Evolutionary conservation across 2,329 filamentous ascomycete species (phyloP).

Genomic region (Acarospora socialis): DNA sequence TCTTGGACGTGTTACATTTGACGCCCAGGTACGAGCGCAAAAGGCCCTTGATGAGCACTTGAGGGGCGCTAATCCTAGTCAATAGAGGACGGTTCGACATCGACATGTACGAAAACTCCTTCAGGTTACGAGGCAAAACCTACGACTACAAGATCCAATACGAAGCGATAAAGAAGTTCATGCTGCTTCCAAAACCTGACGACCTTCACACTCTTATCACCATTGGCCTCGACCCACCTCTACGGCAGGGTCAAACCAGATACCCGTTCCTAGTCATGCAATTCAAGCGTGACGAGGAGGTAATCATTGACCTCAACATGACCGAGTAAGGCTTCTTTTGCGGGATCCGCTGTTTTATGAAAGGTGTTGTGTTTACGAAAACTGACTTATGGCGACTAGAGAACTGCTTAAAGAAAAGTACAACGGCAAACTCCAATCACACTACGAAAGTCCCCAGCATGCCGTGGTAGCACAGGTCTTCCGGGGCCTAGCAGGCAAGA

Average conservation of each 20-base stretch:
- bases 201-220: slow-evolving; percentile 91
- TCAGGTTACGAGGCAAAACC: slow-evolving; percentile 92
- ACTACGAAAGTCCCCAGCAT: slow-evolving; percentile 88
- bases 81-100: slow-evolving; percentile 95
- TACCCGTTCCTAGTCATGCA: slow-evolving; percentile 99
- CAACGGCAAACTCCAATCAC: slow-evolving; percentile 72
- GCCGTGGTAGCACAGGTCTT: slow-evolving; percentile 93
- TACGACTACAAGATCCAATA: slow-evolving; percentile 99
- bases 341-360: neutral
- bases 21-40: slow-evolving; percentile 57
- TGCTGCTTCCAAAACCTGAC: slow-evolving; percentile 96
- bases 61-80: slow-evolving; percentile 16
- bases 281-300: slow-evolving; percentile 94
- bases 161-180: slow-evolving; percentile 95
- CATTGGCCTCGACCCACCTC: slow-evolving; percentile 82
- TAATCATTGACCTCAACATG: slow-evolving; percentile 91
- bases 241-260: slow-evolving; percentile 91
- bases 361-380: neutral
- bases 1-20: slow-evolving; percentile 90
- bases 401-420: slow-evolving; percentile 75
- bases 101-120: slow-evolving; percentile 97
- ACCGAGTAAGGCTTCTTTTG: slow-evolving; percentile 42
- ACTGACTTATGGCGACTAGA: slow-evolving; percentile 17
- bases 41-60: neutral
- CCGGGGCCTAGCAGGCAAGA: slow-evolving; percentile 85